A percentile compares a stretch with the other conserved stretches of the same genome.
Conservation (phyloP, 768 basidiomycete genomes). For the Leccinum fibrillosum region DNA sequence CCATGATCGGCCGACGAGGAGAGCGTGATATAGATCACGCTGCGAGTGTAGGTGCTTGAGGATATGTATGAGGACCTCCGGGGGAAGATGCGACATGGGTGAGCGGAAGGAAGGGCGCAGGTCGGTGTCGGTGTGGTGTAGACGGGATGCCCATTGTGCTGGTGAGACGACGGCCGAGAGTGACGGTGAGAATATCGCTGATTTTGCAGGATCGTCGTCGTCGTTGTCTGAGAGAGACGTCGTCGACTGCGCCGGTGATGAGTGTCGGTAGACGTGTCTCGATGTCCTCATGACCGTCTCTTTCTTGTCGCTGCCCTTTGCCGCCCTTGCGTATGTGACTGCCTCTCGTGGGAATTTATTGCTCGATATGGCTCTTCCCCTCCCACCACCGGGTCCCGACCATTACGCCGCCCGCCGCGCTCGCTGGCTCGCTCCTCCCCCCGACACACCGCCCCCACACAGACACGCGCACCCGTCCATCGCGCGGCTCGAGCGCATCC, state of each 20-base stretch:
- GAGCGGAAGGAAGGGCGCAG: slow-evolving; percentile 37
- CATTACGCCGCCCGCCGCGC: slow-evolving; percentile 61
- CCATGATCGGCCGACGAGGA: slow-evolving; percentile 88
- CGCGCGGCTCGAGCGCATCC: slow-evolving; percentile 48
- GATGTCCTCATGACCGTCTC: slow-evolving; percentile 25
- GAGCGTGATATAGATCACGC: slow-evolving; percentile 67
- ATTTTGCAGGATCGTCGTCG: slow-evolving; percentile 58
- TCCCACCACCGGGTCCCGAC: slow-evolving; percentile 63
- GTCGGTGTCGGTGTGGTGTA: slow-evolving; percentile 33
- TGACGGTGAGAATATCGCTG: slow-evolving; percentile 35
- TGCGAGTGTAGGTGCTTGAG: slow-evolving; percentile 77
- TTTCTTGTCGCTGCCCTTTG: background rate
- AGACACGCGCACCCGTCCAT: slow-evolving; percentile 39
- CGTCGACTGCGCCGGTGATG: slow-evolving; percentile 62
- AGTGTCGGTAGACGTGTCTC: slow-evolving; percentile 35
- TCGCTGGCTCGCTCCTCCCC: slow-evolving; percentile 50
- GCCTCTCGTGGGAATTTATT: slow-evolving; percentile 16
- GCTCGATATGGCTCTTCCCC: slow-evolving; percentile 25
- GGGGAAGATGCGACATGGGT: slow-evolving; percentile 70
- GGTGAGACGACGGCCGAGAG: slow-evolving; percentile 49
- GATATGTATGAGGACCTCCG: slow-evolving; percentile 91
- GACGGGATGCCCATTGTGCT: slow-evolving; percentile 56
- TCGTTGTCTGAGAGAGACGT: slow-evolving; percentile 80
- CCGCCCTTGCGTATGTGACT: background rate
- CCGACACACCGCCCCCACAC: slow-evolving; percentile 12